A percentile compares a stretch with the other conserved stretches of the same genome.
These are phyloP conservation scores for Cinchona pubescens DNA, from an alignment of 257 asterid genomes.

Conservation along the genomic window DNA sequence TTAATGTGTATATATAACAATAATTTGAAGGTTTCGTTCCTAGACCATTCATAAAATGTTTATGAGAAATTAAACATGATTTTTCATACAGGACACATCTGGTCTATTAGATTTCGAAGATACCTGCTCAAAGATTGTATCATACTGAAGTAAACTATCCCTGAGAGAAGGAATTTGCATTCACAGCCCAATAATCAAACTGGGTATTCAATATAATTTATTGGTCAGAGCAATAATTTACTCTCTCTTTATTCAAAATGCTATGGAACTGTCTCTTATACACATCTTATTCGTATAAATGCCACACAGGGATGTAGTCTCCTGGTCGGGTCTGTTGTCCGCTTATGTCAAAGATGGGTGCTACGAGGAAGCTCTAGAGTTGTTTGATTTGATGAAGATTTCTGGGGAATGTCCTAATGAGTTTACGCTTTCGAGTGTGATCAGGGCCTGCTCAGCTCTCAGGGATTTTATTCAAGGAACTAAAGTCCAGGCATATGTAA, in stretches of 20 bases:
- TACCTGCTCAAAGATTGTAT: conserved; percentile 3
- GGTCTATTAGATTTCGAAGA: conserved; percentile 7
- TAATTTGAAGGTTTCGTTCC: neutral
- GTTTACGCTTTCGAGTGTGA: conserved; percentile 12
- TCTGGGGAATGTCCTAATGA: conserved; percentile 12
- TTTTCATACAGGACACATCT: conserved; percentile 4
- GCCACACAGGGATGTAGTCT: conserved; percentile 14
- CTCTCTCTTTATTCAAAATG: conserved; percentile 16
- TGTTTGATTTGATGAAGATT: conserved; percentile 14
- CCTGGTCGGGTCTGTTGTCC: conserved; percentile 21
- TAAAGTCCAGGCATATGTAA: conserved; percentile 2
- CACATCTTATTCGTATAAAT: conserved; percentile 22
- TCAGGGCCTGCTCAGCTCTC: conserved; percentile 12
- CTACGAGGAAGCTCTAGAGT: conserved; percentile 15
- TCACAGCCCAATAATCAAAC: conserved; percentile 20
- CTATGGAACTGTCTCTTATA: neutral
- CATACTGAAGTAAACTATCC: conserved; percentile 12
- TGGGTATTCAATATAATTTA: conserved; percentile 15
- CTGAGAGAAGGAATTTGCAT: conserved; percentile 9
- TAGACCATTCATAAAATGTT: neutral
- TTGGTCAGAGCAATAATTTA: conserved; percentile 6
- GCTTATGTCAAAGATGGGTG: conserved; percentile 7
- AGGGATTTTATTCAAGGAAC: conserved; percentile 6
- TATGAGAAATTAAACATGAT: conserved; percentile 4
- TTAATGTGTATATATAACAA: no score